Conservation (phyloP, 805 yeast genomes). For the Teunomyces barrocoloradensis region DNA sequence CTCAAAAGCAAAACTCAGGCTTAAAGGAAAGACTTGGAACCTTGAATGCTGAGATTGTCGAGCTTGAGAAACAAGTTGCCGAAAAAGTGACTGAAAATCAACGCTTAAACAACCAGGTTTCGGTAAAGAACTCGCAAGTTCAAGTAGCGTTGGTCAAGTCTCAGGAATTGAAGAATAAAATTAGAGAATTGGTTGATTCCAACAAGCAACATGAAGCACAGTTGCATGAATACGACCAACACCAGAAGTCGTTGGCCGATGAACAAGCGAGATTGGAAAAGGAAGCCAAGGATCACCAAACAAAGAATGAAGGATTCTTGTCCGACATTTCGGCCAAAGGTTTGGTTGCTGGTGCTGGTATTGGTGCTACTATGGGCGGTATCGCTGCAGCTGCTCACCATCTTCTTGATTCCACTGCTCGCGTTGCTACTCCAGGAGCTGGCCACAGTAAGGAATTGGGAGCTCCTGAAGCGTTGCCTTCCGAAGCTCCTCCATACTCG, state of each 20-base stretch:
- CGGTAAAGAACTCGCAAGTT: conserved; percentile 69
- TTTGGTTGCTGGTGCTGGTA: conserved; percentile 9
- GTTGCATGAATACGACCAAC: conserved; percentile 10
- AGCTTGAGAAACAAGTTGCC: conserved; percentile 55
- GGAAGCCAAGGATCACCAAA: conserved; percentile 6
- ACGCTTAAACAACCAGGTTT: conserved; percentile 59
- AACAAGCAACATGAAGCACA: conserved; percentile 24
- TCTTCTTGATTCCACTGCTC: neutral
- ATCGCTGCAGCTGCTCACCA: conserved; percentile 4
- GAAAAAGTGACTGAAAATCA: conserved; percentile 52
- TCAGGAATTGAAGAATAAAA: conserved; percentile 32
- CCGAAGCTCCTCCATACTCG: conserved; percentile 6
- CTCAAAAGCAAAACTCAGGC: conserved; percentile 64
- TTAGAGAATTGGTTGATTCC: conserved; percentile 24
- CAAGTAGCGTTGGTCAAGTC: conserved; percentile 56
- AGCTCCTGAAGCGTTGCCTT: neutral
- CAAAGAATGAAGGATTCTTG: neutral
- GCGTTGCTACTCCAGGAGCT: neutral
- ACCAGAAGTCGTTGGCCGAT: neutral
- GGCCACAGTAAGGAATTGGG: neutral
- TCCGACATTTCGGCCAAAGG: neutral
- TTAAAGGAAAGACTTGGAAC: conserved; percentile 67
- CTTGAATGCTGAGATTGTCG: conserved; percentile 64
- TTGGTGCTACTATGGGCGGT: conserved; percentile 10
- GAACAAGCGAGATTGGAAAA: conserved; percentile 1